These are phyloP conservation scores for Elsinoe batatas DNA, from an alignment of 2,329 filamentous ascomycete species.

Conservation along the genomic window DNA sequence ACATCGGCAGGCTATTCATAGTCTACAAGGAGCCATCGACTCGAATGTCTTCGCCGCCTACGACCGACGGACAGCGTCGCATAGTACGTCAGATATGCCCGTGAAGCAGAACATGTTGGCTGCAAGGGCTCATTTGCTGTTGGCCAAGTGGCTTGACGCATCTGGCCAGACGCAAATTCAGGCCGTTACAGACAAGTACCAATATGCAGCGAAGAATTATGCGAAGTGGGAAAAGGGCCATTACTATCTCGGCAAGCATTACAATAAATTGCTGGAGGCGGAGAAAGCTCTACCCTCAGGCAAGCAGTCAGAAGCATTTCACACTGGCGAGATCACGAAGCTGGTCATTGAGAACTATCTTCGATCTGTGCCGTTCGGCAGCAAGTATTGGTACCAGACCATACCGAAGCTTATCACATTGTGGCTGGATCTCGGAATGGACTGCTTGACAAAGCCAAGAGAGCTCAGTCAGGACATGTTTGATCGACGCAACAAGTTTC, in stretches of 20 bases:
- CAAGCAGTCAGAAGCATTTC: conserved; percentile 50
- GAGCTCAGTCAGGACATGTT: conserved; percentile 35
- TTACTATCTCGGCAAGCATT: conserved; percentile 93
- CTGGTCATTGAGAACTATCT: conserved; percentile 91
- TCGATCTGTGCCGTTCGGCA: conserved; percentile 74
- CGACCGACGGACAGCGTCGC: conserved; percentile 27
- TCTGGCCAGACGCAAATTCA: conserved; percentile 87
- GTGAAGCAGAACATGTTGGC: conserved; percentile 51
- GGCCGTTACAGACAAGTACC: conserved; percentile 71
- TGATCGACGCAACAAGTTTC: conserved; percentile 50
- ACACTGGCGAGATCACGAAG: conserved; percentile 75
- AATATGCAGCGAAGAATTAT: conserved; percentile 61
- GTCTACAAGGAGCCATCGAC: conserved; percentile 74
- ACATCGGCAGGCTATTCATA: conserved; percentile 88
- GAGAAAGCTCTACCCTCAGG: conserved; percentile 67
- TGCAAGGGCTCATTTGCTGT: conserved; percentile 72
- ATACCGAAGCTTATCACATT: conserved; percentile 83
- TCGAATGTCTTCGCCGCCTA: conserved; percentile 60
- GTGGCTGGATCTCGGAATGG: conserved; percentile 84
- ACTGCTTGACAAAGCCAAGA: conserved; percentile 38
- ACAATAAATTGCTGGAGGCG: conserved; percentile 89
- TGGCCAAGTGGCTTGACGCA: conserved; percentile 93
- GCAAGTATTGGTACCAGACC: conserved; percentile 93
- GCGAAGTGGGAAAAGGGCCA: conserved; percentile 89
- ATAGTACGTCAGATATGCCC: conserved; percentile 24